Conservation (phyloP, 176 grass and related monocot genomes). For the Cymbopogon citratus region DNA sequence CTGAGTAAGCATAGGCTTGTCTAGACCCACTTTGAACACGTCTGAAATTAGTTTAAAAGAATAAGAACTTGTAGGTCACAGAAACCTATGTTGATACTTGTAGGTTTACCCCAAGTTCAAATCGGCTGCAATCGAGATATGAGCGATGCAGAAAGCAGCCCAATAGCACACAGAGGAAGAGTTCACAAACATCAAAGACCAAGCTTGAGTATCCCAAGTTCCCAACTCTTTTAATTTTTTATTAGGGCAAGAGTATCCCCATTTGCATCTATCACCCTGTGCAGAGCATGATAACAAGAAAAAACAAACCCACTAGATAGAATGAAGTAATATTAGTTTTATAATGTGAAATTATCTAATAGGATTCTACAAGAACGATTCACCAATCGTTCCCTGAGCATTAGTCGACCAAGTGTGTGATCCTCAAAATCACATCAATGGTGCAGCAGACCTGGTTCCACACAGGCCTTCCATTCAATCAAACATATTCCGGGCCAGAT, state of each 20-base stretch:
- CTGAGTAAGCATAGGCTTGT: not conserved
- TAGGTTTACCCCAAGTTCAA: not conserved
- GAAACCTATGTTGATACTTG: not conserved
- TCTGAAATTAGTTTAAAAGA: not conserved
- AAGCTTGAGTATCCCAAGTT: not conserved
- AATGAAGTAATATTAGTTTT: not conserved
- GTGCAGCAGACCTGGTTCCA: not conserved
- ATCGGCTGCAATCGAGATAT: not conserved
- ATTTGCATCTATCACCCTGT: not conserved
- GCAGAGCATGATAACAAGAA: not conserved
- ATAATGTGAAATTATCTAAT: conserved; percentile 13
- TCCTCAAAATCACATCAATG: not conserved
- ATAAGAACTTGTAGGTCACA: not conserved
- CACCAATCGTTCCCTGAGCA: not conserved
- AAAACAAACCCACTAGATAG: not conserved
- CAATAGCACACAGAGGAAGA: not conserved
- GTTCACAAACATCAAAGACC: not conserved
- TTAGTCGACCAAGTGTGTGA: conserved; percentile 24
- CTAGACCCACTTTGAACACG: not conserved
- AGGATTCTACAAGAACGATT: not conserved
- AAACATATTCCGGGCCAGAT: conserved; percentile 25
- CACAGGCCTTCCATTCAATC: conserved; percentile 46
- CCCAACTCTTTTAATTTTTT: not conserved
- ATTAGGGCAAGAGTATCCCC: not conserved
- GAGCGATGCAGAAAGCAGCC: not conserved